Evolutionary conservation across 805 yeast genomes (phyloP), one percentile per base, ranked within the genome.

Genomic region (Nakazawaea ambrosiae): DNA sequence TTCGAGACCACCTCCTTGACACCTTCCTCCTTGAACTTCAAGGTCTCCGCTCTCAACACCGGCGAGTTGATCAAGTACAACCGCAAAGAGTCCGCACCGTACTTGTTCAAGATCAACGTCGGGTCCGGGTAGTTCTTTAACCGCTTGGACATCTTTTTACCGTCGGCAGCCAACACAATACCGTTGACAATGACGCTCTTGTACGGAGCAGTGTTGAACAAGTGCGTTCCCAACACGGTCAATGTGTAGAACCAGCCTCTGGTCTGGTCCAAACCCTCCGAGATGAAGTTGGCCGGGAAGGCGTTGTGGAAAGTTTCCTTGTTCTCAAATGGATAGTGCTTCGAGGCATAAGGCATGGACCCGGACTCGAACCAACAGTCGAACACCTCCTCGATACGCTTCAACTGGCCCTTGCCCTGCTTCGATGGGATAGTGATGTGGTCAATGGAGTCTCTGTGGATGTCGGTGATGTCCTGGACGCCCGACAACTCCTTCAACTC

Each of bases 281-380:
- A 82, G 53, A 92, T 92, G 65, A 92, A 92, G 63, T 92, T 90
- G 31, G 96, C 99, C 33, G 98, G 98, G 80, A 86, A 94, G 33
- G 84, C 74, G 40, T 73, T 58, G 26, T 66, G 55, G 66, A 90
- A 90, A 33, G 60, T 60, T 12, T 85, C 88, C 57, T 76, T 64
- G 56, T 76, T 75, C 65, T 90, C 96, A 60, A 92, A 92, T 48
- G 99, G 99, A 59, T 89, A 92, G 62, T 92, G 99, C 58, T 83
- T 81, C 27, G 95, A 83, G 38, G 97, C 97, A 51, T 82, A 92
- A 45, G 99, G 98, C 99, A 92, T 92, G 36, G 96, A 81, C 49
- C 99, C 99, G 15, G 96, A 87, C 70, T 92, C 99, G 57, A 92
- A 92, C 99, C 99, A 92, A 70, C 99, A 92, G 68, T 92, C 99